Evolutionary conservation across 768 basidiomycete genomes (phyloP).

Genomic region (Agrocybe praecox): DNA sequence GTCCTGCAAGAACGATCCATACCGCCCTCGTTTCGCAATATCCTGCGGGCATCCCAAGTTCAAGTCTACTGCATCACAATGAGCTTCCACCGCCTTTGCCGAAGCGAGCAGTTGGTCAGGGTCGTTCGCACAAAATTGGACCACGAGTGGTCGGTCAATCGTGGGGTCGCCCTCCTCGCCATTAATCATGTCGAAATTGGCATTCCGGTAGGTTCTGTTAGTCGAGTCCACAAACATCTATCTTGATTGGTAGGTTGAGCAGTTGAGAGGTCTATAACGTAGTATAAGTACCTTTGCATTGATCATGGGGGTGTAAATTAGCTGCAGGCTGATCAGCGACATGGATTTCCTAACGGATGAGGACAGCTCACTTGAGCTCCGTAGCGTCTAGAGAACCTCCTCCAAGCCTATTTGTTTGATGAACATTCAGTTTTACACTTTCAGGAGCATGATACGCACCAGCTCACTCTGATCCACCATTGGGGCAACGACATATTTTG

Average conservation of each 20-base stretch:
- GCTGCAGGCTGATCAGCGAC: slow-evolving; percentile 36
- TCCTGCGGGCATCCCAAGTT: slow-evolving; percentile 96
- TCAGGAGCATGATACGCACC: slow-evolving; percentile 47
- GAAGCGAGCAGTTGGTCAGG: slow-evolving; percentile 76
- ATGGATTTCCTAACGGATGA: not conserved
- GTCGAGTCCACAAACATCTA: slow-evolving; percentile 65
- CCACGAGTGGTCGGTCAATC: slow-evolving; percentile 81
- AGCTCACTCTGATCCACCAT: slow-evolving; percentile 99
- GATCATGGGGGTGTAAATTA: slow-evolving; percentile 98
- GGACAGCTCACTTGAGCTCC: slow-evolving; percentile 66
- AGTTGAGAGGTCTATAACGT: not conserved
- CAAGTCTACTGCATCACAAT: slow-evolving; percentile 93
- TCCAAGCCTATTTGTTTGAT: slow-evolving; percentile 71
- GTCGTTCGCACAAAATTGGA: slow-evolving; percentile 95
- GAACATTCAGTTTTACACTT: slow-evolving; percentile 5
- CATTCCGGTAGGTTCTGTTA: slow-evolving; percentile 58
- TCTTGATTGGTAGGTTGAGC: slow-evolving; percentile 1
- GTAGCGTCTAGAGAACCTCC: slow-evolving; percentile 79
- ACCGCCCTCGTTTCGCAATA: slow-evolving; percentile 85
- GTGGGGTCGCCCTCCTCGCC: slow-evolving; percentile 83
- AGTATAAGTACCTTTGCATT: slow-evolving; percentile 71
- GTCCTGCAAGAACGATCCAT: slow-evolving; percentile 91
- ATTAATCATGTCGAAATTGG: slow-evolving; percentile 65
- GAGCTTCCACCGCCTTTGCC: slow-evolving; percentile 72
- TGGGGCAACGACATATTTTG: slow-evolving; percentile 91